A percentile compares a stretch with the other conserved stretches of the same genome.
Evolutionary conservation across 2,329 filamentous ascomycete species (phyloP).

Genomic region (Xylaria polymorpha): DNA sequence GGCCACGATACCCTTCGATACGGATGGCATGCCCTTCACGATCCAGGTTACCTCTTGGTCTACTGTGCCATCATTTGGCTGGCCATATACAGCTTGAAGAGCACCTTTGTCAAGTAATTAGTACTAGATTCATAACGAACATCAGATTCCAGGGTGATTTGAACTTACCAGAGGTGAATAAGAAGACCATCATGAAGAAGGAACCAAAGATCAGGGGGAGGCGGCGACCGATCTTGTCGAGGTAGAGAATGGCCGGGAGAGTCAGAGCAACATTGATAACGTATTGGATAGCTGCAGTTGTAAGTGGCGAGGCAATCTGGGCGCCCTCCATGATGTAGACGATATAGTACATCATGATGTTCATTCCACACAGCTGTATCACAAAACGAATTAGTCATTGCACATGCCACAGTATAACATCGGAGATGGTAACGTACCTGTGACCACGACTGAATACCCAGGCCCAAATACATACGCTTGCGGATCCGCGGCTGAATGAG

Average conservation of each 20-base stretch:
- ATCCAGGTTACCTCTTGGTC: conserved; percentile 67
- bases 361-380: conserved; percentile 60
- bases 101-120: conserved; percentile 52
- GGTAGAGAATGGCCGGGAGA: conserved; percentile 68
- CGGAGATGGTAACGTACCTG: conserved; percentile 51
- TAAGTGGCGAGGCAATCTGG: conserved; percentile 65
- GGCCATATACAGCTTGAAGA: conserved; percentile 70
- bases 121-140: neutral
- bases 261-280: conserved; percentile 72
- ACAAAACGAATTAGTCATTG: conserved; percentile 19
- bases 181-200: conserved; percentile 68
- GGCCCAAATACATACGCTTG: conserved; percentile 67
- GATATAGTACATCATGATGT: conserved; percentile 71
- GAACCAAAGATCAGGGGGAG: conserved; percentile 66
- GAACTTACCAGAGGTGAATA: conserved; percentile 67
- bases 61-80: conserved; percentile 56
- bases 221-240: conserved; percentile 70
- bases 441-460: conserved; percentile 69
- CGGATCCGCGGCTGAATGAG: conserved; percentile 63
- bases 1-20: conserved; percentile 73
- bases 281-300: conserved; percentile 72
- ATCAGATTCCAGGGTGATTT: too few species aligned
- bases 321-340: conserved; percentile 71
- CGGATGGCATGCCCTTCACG: conserved; percentile 61
- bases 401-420: neutral